Base-by-base conservation (phyloP, 768 basidiomycete species). In the Mycena kentingensis region DNA sequence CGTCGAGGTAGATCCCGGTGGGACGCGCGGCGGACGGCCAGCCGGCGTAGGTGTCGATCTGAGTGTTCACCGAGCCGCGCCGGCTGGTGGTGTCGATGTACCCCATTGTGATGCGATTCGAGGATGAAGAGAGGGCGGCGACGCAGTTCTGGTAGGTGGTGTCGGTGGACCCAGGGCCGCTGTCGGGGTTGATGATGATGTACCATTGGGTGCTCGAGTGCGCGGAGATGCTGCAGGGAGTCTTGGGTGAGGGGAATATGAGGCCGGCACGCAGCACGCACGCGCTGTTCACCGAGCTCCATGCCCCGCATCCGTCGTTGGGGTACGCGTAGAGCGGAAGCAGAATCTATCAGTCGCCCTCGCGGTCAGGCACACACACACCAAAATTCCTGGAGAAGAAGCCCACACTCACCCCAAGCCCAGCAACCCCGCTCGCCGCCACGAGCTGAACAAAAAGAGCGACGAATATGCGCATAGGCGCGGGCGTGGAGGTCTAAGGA, bases 1-100 rank as follows among this genome's bases (percentile, higher is more conserved):
- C 46, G 42, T 69, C 68, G 48, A 69, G 63, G 55, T 67, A 68
- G 16, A 69, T 66, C 7, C 68, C 68, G 18, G 57, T 54, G 0
- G 58, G 58, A 2, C 56, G 47, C 46, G 61, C 68, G 18, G 63
- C 42, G 32, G 38, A 28, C 1, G 47, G 52, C 68, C 68, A 69
- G 3, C 49, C 53, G 2, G 57, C 63, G 47, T 69, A 69, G 10
- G 60, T 61, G 25, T 60, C 35, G 37, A 69, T 52, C 34, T 67
- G 63, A n/a, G 39, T 46, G 7, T 48, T 44, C 16, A 65, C 62
- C 8, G 38, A 32, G 12, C 48, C 39, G 12, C 24, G 11, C n/a
- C n/a, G n/a, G 16, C 46, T 38, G 8, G 24, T 31, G 5, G 64
- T 65, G 21, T 26, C 21, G 3, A 69, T 61, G 39, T 67, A 69